These are phyloP conservation scores for Colletotrichum scovillei DNA, from an alignment of 2,329 filamentous ascomycete species.

Conservation along the genomic window DNA sequence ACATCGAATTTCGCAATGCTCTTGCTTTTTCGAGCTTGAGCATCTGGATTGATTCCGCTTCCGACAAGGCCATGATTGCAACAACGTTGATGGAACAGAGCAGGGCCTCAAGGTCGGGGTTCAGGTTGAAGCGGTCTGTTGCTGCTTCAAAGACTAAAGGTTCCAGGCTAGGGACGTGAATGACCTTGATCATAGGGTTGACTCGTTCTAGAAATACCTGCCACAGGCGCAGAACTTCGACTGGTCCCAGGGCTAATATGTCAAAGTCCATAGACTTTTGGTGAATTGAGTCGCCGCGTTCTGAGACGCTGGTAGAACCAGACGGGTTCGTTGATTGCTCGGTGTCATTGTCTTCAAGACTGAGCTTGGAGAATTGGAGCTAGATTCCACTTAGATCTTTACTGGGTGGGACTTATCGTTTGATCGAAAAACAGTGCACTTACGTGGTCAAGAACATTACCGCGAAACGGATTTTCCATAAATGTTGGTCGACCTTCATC, in stretches of 20 bases:
- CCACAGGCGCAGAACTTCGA: conserved; percentile 70
- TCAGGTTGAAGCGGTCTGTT: conserved; percentile 37
- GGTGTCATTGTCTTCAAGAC: not conserved
- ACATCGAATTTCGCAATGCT: conserved; percentile 61
- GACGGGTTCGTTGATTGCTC: not conserved
- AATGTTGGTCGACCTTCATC: conserved; percentile 66
- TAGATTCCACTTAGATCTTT: not conserved
- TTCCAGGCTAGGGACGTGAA: conserved; percentile 73
- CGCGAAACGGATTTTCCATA: conserved; percentile 66
- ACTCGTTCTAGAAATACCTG: conserved; percentile 79
- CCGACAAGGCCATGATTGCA: conserved; percentile 68
- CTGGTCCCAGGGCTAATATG: conserved; percentile 8
- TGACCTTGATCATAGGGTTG: conserved; percentile 77
- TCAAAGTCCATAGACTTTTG: conserved; percentile 25
- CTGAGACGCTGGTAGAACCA: not conserved
- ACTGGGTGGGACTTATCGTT: not conserved
- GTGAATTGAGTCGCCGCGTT: not conserved
- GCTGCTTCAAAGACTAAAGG: conserved; percentile 44
- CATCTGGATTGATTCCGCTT: conserved; percentile 64
- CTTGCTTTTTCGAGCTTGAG: conserved; percentile 60
- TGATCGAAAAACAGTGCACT: conserved; percentile 37
- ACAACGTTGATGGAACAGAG: conserved; percentile 72
- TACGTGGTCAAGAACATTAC: conserved; percentile 67
- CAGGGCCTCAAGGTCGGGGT: conserved; percentile 61
- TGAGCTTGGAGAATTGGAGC: conserved; percentile 20